phyloP scores from a whole-genome alignment of 192 early-diverging fungal species.

The Entomortierella chlamydospora region DNA sequence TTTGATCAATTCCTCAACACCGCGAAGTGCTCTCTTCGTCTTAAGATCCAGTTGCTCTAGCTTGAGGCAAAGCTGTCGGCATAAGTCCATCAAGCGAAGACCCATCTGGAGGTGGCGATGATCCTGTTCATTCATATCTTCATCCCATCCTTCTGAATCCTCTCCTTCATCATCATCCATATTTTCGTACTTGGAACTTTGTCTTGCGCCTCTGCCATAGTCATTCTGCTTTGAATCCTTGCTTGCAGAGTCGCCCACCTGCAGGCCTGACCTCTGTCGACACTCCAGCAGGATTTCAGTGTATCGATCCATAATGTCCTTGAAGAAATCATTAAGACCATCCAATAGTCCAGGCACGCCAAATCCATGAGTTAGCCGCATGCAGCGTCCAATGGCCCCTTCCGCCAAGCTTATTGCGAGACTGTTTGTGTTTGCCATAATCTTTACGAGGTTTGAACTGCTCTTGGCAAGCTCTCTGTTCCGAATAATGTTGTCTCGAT shows the following conservation, averaged over 20 bases:
- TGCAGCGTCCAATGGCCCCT: slow-evolving; percentile 61
- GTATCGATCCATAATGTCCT: slow-evolving; percentile 57
- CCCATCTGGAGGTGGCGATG: slow-evolving; percentile 78
- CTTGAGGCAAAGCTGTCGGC: slow-evolving; percentile 54
- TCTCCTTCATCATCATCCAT: slow-evolving; percentile 35
- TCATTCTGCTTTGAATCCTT: slow-evolving; percentile 4
- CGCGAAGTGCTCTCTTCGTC: slow-evolving; percentile 30
- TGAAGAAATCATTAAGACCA: slow-evolving; percentile 65
- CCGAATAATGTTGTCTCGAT: slow-evolving; percentile 15
- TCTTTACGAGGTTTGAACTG: slow-evolving; percentile 63
- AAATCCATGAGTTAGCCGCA: slow-evolving; percentile 72
- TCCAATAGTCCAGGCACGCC: slow-evolving; percentile 64
- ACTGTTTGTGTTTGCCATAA: slow-evolving; percentile 45
- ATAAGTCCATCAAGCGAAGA: slow-evolving; percentile 69
- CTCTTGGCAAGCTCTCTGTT: slow-evolving; percentile 56
- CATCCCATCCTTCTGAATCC: slow-evolving; percentile 61
- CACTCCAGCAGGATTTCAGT: slow-evolving; percentile 54
- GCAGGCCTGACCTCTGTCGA: slow-evolving; percentile 53
- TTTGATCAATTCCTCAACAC: slow-evolving; percentile 34
- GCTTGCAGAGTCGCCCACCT: slow-evolving; percentile 16
- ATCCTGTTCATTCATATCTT: slow-evolving; percentile 58
- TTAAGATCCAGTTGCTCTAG: slow-evolving; percentile 59
- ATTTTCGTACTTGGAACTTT: slow-evolving; percentile 15
- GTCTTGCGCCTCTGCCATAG: slow-evolving; percentile 2
- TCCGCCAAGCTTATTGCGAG: slow-evolving; percentile 57